These are phyloP conservation scores for Debaryomyces sp. DNA, from an alignment of 1,139 yeast species.

Conservation along the genomic window DNA sequence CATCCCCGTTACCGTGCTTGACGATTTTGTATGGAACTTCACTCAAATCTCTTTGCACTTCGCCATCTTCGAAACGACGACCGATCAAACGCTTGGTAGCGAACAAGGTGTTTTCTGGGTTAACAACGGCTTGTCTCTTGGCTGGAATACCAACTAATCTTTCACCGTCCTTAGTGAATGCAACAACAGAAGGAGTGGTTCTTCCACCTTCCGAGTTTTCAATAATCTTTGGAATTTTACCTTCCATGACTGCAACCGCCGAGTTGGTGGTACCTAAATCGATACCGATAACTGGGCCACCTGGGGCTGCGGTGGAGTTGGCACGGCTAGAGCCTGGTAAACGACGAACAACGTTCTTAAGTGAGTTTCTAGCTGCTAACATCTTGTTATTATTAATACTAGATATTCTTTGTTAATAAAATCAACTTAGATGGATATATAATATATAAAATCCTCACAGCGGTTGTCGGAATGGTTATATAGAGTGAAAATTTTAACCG, in stretches of 20 bases:
- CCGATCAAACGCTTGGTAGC: conserved; percentile 98
- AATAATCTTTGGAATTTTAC: conserved; percentile 92
- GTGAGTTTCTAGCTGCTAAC: conserved; percentile 51
- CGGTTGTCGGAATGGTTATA: conserved; percentile 11
- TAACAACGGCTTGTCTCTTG: conserved; percentile 94
- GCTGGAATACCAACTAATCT: conserved; percentile 95
- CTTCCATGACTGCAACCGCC: conserved; percentile 98
- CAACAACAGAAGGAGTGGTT: conserved; percentile 94
- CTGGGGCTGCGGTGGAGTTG: conserved; percentile 56
- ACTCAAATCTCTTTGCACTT: conserved; percentile 94
- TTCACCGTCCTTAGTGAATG: conserved; percentile 88
- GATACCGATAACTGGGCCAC: conserved; percentile 92
- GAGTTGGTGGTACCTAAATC: conserved; percentile 99
- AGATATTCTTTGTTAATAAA: neutral
- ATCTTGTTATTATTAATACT: conserved; percentile 20
- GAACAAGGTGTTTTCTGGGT: conserved; percentile 91
- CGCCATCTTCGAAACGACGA: conserved; percentile 93
- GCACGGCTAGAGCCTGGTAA: conserved; percentile 52
- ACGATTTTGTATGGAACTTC: conserved; percentile 95
- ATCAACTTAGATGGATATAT: neutral
- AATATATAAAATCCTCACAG: conserved; percentile 8
- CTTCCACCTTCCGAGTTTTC: conserved; percentile 97
- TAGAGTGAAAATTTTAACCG: conserved; percentile 11
- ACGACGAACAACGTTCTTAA: conserved; percentile 46
- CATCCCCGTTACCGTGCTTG: conserved; percentile 91